Base-by-base conservation (phyloP, 2,329 filamentous ascomycete genomes). In the Colletotrichum somersetense region DNA sequence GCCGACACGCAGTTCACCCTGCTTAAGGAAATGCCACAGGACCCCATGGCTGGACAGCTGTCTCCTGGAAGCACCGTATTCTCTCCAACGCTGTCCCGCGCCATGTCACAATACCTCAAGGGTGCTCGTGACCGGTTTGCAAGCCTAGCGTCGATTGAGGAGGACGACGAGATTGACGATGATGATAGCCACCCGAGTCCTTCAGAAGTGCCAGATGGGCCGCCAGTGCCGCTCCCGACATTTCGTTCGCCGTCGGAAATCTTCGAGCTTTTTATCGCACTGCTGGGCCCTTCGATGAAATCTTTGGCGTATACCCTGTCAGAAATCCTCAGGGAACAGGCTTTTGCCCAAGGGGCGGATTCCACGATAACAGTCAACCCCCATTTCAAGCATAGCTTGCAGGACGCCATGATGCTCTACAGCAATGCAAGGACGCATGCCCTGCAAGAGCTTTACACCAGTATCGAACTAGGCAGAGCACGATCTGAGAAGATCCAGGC, bases 241-340 rank as follows among this genome's bases (percentile, higher is more conserved):
- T 88, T 90, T 70, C 86, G 85, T 48, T 88, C 89, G 1, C 91
- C 95, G 0, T 90, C 92, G 0, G 94, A 97, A 71, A 97, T 98
- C 75, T 98, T 98, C 79, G 91, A 94, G 14, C 87, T 95, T 6
- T 99, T 98, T 80, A 97, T 99, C 72, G 86, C 89, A 26, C 90
- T 96, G 75, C 85, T 99, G 30, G 96, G 96, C 0, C 96, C 96
- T 1, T 96, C 96, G 0, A 97, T 98, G 91, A 97, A 97, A 81
- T 98, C 96, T 0, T 84, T 99, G n/a, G 94, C 94, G 3, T 96
- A 93, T 77, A 98, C 96, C 0, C 83, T 99, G 50, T 94, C 94
- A 14, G 92, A 97, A 78, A 95, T 97, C 12, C 89, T 99, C 10
- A 91, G 94, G 65, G 95, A 97, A 73, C 88, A 97, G 1, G 94